phyloP scores from a whole-genome alignment of 306 rosid species.

The Abrus precatorius region DNA sequence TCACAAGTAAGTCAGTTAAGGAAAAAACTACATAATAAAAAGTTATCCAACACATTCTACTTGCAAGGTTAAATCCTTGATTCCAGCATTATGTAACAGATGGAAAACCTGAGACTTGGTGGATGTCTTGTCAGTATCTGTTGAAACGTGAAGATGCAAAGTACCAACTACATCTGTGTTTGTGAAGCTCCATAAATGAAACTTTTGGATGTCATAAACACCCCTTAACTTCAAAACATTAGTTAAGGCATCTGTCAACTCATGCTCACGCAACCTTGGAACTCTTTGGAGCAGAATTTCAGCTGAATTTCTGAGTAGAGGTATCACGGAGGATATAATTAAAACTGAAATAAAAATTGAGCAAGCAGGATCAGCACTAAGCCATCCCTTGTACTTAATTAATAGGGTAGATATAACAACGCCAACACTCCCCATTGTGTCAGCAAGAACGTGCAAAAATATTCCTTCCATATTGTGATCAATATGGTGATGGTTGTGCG shows the following conservation, averaged over 20 bases:
- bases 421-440: conserved; percentile 97
- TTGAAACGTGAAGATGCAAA: conserved; percentile 74
- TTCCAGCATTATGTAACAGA: conserved; percentile 70
- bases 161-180: conserved; percentile 87
- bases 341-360: conserved; percentile 90
- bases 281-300: conserved; percentile 90
- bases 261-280: conserved; percentile 74
- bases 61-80: conserved; percentile 92
- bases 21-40: conserved; percentile 36
- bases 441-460: conserved; percentile 95
- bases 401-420: conserved; percentile 91
- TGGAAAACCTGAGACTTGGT: conserved; percentile 67
- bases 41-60: conserved; percentile 62
- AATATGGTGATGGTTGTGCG: conserved; percentile 76
- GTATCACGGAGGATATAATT: conserved; percentile 86
- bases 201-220: conserved; percentile 70
- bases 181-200: conserved; percentile 87
- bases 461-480: conserved; percentile 99
- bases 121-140: conserved; percentile 70
- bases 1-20: neutral
- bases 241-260: conserved; percentile 66
- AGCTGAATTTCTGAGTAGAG: conserved; percentile 89
- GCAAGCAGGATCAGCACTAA: conserved; percentile 93
- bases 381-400: conserved; percentile 97
- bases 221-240: conserved; percentile 70